A percentile compares a stretch with the other conserved stretches of the same genome.
Conservation (phyloP, 1,284 basidiomycete species). For the Tetrapyrgos nigripes region DNA sequence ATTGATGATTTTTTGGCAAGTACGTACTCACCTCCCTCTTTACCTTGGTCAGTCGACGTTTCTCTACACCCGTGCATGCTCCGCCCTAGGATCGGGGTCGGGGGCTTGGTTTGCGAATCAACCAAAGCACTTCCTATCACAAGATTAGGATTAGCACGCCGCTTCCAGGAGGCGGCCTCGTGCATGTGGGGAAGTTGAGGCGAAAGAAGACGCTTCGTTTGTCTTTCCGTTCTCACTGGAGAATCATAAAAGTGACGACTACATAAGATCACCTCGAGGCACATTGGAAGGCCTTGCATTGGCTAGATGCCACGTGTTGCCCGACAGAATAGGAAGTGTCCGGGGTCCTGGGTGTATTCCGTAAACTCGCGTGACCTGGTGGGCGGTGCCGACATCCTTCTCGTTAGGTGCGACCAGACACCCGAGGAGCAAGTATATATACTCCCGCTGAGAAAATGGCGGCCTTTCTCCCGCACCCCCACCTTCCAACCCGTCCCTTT, state of each 20-base stretch:
- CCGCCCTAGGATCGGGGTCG: not conserved
- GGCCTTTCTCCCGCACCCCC: not conserved
- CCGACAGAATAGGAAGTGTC: not conserved
- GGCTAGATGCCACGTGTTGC: too few relatives aligned
- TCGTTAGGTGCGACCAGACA: not conserved
- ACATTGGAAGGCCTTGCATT: not conserved
- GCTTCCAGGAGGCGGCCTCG: not conserved
- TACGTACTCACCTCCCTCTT: too few relatives aligned
- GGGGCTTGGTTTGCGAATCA: too few relatives aligned
- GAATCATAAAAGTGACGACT: not conserved
- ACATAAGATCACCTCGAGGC: not conserved
- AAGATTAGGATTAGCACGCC: not conserved
- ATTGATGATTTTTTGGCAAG: too few relatives aligned
- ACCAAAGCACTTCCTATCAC: too few relatives aligned
- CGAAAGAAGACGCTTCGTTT: too few relatives aligned
- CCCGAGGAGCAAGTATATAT: not conserved
- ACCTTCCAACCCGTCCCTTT: too few relatives aligned
- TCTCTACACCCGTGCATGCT: not conserved
- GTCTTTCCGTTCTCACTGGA: not conserved
- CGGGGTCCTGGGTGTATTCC: not conserved
- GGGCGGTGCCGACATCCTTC: not conserved
- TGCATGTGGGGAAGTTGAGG: not conserved
- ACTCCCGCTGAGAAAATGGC: not conserved
- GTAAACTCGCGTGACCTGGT: not conserved
- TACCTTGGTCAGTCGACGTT: too few relatives aligned